phyloP scores from a whole-genome alignment of 257 asterid species.

The Eustoma russellianum region DNA sequence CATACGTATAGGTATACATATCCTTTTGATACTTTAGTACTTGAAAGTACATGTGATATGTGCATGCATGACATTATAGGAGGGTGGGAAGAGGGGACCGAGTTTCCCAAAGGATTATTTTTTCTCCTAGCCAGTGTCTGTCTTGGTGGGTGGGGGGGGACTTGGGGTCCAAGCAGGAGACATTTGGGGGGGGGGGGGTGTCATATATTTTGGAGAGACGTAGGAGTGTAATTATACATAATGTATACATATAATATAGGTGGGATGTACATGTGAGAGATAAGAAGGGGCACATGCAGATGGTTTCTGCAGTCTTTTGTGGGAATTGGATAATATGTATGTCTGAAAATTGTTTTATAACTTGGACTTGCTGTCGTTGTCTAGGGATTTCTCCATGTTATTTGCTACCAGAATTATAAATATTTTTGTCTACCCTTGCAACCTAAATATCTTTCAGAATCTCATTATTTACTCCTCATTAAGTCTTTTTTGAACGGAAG shows the following conservation, averaged over 20 bases:
- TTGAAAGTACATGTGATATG: constrained; percentile 68
- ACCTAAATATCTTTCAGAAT: no score
- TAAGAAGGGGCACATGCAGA: constrained; percentile 62
- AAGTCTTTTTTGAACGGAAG: neutral
- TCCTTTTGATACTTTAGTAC: constrained; percentile 23
- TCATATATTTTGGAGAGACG: no score
- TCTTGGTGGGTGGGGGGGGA: neutral
- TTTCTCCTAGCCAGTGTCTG: no score
- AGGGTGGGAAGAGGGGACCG: no score
- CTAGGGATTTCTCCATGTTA: constrained; percentile 93
- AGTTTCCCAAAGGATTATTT: no score
- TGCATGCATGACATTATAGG: constrained; percentile 13
- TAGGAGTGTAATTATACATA: no score
- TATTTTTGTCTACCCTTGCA: constrained; percentile 34
- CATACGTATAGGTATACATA: constrained; percentile 2
- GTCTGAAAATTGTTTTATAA: neutral
- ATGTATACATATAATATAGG: no score
- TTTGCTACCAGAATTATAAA: constrained; percentile 34
- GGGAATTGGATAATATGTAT: constrained; percentile 29
- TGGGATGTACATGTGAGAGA: constrained; percentile 56
- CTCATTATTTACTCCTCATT: neutral
- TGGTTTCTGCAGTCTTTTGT: constrained; percentile 22
- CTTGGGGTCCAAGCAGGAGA: no score
- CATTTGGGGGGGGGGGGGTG: neutral
- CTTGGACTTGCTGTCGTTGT: constrained; percentile 51